A percentile compares a stretch with the other conserved stretches of the same genome.
Conservation (phyloP, 2,329 filamentous ascomycete genomes). For the Talaromyces rugulosus region DNA sequence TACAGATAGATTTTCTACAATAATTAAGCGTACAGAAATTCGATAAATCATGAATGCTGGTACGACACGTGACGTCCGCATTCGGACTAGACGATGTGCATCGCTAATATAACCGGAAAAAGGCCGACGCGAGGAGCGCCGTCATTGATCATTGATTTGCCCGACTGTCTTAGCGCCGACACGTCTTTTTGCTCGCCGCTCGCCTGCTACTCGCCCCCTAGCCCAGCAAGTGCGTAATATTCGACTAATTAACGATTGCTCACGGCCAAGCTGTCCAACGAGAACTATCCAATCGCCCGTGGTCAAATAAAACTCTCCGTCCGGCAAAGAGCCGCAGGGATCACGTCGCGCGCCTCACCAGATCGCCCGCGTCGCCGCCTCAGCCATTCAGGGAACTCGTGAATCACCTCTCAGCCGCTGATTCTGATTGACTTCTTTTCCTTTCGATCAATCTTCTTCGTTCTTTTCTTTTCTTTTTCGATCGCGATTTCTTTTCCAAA, state of each 20-base stretch:
- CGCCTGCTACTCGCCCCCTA: not conserved
- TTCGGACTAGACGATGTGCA: not conserved
- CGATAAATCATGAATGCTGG: no score
- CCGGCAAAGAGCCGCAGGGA: not conserved
- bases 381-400: not conserved
- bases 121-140: not conserved
- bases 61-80: not conserved
- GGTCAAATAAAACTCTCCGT: not conserved
- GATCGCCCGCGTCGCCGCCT: not conserved
- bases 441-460: constrained; percentile 9
- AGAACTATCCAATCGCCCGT: not conserved
- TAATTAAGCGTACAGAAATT: no score
- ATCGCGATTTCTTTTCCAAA: constrained; percentile 9
- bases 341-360: not conserved
- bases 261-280: not conserved
- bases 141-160: not conserved
- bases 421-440: not conserved
- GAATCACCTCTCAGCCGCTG: not conserved
- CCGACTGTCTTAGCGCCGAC: not conserved
- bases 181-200: not conserved
- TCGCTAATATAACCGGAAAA: constrained; percentile 8
- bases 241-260: not conserved
- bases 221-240: not conserved
- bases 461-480: constrained; percentile 5
- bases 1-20: no score